A percentile compares a stretch with the other conserved stretches of the same genome.
These are phyloP conservation scores for Mollisia scopiformis DNA, from an alignment of 2,329 filamentous ascomycete genomes.

Conservation along the genomic window DNA sequence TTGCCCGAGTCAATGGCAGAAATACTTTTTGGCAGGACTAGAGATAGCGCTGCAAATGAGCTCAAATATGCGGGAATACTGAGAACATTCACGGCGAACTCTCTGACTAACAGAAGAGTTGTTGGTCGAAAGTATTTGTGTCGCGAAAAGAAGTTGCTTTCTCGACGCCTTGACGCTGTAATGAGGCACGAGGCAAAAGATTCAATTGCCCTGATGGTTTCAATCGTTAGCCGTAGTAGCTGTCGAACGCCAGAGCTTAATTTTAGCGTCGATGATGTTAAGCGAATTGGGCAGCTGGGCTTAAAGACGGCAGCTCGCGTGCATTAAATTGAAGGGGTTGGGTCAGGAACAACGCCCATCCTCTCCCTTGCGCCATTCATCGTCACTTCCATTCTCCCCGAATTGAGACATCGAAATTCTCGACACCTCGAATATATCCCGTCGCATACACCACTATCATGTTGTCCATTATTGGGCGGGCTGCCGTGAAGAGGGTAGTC, in stretches of 20 bases:
- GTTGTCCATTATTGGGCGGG: constrained; percentile 37
- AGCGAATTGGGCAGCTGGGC: constrained; percentile 2
- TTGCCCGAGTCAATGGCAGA: constrained; percentile 44
- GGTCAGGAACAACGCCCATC: constrained; percentile 12
- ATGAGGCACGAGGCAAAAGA: background rate
- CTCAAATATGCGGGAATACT: background rate
- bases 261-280: background rate
- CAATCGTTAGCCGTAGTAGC: background rate
- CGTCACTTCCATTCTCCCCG: constrained; percentile 11
- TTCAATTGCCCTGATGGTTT: background rate
- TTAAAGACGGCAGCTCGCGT: constrained; percentile 18
- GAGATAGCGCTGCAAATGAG: background rate
- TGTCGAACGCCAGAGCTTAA: background rate
- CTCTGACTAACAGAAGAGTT: background rate
- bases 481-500: constrained; percentile 32
- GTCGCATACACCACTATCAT: constrained; percentile 25
- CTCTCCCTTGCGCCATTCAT: background rate
- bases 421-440: background rate
- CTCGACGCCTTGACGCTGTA: background rate
- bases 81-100: background rate
- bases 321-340: constrained; percentile 23
- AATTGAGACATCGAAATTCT: constrained; percentile 7
- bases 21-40: constrained; percentile 43
- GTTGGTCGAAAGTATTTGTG: background rate
- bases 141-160: background rate